phyloP scores from a whole-genome alignment of 805 yeast species.

The Starmerella floris region DNA sequence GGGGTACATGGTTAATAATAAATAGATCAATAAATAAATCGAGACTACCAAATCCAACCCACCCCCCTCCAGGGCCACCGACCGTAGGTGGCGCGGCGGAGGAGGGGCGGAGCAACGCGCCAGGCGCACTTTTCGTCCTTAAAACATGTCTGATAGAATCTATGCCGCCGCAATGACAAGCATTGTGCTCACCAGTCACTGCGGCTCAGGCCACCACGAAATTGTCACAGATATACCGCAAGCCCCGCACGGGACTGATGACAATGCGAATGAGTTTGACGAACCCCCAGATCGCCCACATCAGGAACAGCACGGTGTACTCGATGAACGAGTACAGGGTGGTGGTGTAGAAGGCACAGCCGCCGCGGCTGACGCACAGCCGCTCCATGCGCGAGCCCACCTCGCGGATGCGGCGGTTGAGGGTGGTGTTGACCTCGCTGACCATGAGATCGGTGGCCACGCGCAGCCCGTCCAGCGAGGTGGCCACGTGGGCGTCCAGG shows the following conservation, averaged over 20 bases:
- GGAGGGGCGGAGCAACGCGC: no score
- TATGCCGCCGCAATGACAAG: no score
- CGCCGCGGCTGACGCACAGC: conserved; percentile 7
- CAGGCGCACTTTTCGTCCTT: no score
- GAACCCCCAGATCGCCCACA: conserved; percentile 20
- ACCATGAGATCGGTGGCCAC: conserved; percentile 22
- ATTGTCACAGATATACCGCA: neutral
- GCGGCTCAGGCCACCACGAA: neutral
- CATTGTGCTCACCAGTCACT: no score
- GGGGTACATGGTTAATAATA: no score
- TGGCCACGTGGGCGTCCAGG: conserved; percentile 18
- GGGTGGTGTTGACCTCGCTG: conserved; percentile 22
- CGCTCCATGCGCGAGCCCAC: conserved; percentile 19
- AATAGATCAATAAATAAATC: no score
- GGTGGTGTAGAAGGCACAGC: conserved; percentile 8
- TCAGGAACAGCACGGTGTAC: conserved; percentile 15
- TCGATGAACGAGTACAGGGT: conserved; percentile 17
- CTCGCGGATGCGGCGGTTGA: conserved; percentile 22
- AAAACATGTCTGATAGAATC: no score
- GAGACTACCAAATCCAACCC: no score
- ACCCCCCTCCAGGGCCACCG: no score
- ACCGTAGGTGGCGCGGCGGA: no score
- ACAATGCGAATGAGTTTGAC: conserved; percentile 5
- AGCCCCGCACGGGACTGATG: neutral
- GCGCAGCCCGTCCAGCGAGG: conserved; percentile 18